Evolutionary conservation across 2,329 filamentous ascomycete species (phyloP), one percentile per base, ranked within the genome.

Genomic region (Paecilomyces formosus): DNA sequence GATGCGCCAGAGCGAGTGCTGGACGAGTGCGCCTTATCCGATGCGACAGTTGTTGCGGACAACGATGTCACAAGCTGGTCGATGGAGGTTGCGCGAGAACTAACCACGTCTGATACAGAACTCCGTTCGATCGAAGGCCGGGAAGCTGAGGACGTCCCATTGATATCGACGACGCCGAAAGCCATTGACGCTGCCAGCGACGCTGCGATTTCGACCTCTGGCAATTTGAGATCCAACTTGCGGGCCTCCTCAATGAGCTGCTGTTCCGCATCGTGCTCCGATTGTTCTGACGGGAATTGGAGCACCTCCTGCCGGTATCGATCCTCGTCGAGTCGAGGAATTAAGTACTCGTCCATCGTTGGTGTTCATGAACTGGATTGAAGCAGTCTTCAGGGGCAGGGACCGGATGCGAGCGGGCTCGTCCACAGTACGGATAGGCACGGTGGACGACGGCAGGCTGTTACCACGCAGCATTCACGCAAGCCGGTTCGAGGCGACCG

Each of bases 221-320:
- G 71, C 21, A 70, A 59, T 28, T 70, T 68, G 31, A 76, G 62
- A 11, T 75, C 76, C 30, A 78, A 67, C 33, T 68, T 62, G 55
- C 66, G 67, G 52, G 75, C 75, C 58, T 77, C 74, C 21, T 70
- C 65, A 30, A 70, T 61, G 51, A 79, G 66, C 30, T 62, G 63
- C 58, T 74, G 71, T 62, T 76, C 73, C 39, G 70, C 65, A 59
- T 69, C 69, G 57, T 70, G 65, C 64, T 78, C 76, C 11, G 70
- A 69, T 58, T 73, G 68, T 35, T 66, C 65, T n/a, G 70, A 66
- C 22, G 64, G 55, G 30, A 74, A 63, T 3, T 60, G 63, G 24
- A 78, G 70, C 53, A 78, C 74, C 35, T 71, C 67, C 21, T 57
- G 60, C 58, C 73, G 70, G 64, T 77, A 78, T 63, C 67, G 65